Conservation (phyloP, 83 land plant genomes). For the Thuja plicata region DNA sequence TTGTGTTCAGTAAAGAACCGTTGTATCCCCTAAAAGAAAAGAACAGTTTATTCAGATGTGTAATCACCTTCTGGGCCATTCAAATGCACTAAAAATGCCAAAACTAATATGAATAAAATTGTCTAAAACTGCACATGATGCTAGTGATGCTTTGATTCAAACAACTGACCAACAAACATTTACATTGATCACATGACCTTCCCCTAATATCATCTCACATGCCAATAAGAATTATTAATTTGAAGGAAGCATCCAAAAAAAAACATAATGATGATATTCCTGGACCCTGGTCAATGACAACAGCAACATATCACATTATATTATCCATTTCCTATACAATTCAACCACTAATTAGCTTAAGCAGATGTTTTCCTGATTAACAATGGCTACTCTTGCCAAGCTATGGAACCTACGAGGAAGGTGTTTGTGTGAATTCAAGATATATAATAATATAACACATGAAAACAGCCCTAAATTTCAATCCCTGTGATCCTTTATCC, state of each 20-base stretch:
- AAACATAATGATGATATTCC: background rate
- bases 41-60: background rate
- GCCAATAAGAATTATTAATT: background rate
- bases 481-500: background rate
- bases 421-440: background rate
- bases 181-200: background rate
- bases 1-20: slow-evolving; percentile 93
- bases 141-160: background rate
- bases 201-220: background rate
- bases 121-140: background rate
- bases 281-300: background rate
- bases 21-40: slow-evolving; percentile 77
- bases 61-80: background rate
- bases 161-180: background rate
- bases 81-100: slow-evolving; percentile 11
- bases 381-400: background rate
- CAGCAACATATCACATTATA: background rate
- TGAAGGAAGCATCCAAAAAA: background rate
- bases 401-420: background rate
- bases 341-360: background rate
- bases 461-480: background rate
- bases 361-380: background rate
- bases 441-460: background rate
- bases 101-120: background rate
- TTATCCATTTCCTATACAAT: background rate